A percentile compares a stretch with the other conserved stretches of the same genome.
Evolutionary conservation across 2,329 filamentous ascomycete genomes (phyloP).

Genomic region (Neopestalotiopsis clavispora): DNA sequence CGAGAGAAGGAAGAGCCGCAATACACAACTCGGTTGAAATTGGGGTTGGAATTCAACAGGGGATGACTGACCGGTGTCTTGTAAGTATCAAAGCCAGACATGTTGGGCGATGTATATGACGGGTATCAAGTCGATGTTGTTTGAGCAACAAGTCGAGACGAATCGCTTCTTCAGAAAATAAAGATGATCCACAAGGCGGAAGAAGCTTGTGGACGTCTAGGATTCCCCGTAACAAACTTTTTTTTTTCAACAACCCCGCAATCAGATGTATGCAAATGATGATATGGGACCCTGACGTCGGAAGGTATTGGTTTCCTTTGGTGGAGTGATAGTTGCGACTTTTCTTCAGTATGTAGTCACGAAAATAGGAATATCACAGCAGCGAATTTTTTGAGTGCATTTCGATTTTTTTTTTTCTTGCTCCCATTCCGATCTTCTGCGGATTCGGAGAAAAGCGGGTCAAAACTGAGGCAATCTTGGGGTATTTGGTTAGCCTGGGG

Average conservation of each 20-base stretch:
- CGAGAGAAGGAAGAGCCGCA: background rate
- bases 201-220: background rate
- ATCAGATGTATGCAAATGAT: background rate
- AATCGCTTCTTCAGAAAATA: background rate
- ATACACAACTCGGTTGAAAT: background rate
- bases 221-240: background rate
- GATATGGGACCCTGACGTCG: background rate
- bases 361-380: background rate
- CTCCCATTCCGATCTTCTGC: background rate
- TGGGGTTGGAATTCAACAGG: background rate
- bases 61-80: constrained; percentile 19
- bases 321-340: background rate
- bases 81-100: constrained; percentile 21
- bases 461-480: background rate
- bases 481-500: background rate
- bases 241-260: background rate
- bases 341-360: background rate
- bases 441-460: constrained; percentile 7
- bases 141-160: background rate
- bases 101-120: constrained; percentile 2
- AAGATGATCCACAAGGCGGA: background rate
- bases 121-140: background rate
- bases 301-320: background rate
- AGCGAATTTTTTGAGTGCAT: background rate
- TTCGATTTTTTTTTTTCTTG: background rate